These are phyloP conservation scores for Cymbopogon citratus DNA, from an alignment of 176 grass and related monocot species.

Conservation along the genomic window DNA sequence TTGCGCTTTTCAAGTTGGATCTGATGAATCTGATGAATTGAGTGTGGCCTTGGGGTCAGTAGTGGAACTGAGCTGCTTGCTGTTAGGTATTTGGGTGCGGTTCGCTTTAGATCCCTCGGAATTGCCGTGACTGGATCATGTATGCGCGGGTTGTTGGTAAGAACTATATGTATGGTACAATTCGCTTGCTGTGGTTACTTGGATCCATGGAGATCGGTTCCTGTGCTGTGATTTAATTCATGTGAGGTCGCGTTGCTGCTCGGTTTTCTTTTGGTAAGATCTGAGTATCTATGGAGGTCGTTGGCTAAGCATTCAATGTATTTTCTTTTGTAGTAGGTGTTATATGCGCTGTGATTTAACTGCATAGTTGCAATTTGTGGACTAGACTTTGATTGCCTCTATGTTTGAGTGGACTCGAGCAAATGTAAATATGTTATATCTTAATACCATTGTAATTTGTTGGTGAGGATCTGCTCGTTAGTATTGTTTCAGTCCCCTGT, in stretches of 20 bases:
- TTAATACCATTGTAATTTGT: background rate
- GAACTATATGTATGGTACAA: background rate
- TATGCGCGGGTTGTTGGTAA: background rate
- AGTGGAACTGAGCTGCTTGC: too few species aligned
- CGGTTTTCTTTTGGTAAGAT: background rate
- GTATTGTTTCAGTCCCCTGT: background rate
- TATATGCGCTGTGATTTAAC: background rate
- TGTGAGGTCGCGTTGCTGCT: background rate
- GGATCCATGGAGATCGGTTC: slow-evolving; percentile 14
- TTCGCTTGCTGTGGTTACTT: background rate
- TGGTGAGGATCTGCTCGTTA: background rate
- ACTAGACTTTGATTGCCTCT: background rate
- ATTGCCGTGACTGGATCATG: background rate
- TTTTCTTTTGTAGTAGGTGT: background rate
- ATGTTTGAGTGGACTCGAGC: background rate
- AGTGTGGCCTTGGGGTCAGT: too few species aligned
- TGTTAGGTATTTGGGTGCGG: too few species aligned
- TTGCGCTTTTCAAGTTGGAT: too few species aligned
- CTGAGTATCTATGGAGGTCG: background rate
- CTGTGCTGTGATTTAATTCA: background rate
- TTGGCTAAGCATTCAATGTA: background rate
- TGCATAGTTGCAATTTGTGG: background rate
- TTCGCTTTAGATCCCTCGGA: slow-evolving; percentile 4
- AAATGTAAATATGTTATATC: background rate
- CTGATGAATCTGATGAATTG: too few species aligned